Evolutionary conservation across 352 stramenopile species (phyloP), one percentile per base, ranked within the genome.

Genomic region (Elongisporangium anandrum): DNA sequence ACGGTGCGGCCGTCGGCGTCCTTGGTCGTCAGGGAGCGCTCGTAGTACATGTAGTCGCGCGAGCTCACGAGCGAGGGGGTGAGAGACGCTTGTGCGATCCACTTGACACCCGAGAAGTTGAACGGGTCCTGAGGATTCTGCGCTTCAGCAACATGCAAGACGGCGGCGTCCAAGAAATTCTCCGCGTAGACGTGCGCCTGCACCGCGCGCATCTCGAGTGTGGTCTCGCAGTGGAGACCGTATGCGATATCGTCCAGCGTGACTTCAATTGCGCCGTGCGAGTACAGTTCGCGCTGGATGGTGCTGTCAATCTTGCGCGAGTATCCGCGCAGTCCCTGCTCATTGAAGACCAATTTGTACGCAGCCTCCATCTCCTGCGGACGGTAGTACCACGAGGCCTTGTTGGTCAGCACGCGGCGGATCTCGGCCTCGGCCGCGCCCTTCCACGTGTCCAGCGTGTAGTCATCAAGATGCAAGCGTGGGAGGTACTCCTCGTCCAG

Each of bases 401-500:
- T 24, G 38, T 70, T 75, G 4, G 75, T 71, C 19, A 89, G 65
- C 50, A 79, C 60, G 19, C 65, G 58, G n/a, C 86, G 73, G 9
- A 78, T 77, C 41, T 81, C 24, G 6, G 20, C 26, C 38, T 72
- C 56, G 4, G 75, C 62, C 53, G 72, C 73, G 0, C 58, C 29
- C 54, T 73, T 75, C 29, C 79, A 52, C 47, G 57, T 55, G 6
- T 59, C 67, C 23, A 73, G 73, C 50, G 78, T 64, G 39, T 68
- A 64, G 0, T 65, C 51, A 10, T 64, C 64, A n/a, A 88, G 59
- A 49, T 68, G 50, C 17, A 84, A 74, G 34, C 61, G 60, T 52
- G 79, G 79, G 16, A 88, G 65, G 55, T 66, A 73, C 57, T 86
- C 76, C 45, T 85, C 70, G 20, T 59, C 70, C n/a, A 88, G 67